A percentile compares a stretch with the other conserved stretches of the same genome.
Evolutionary conservation across 2,329 filamentous ascomycete genomes (phyloP).

Genomic region (Allantophomopsis lycopodina): DNA sequence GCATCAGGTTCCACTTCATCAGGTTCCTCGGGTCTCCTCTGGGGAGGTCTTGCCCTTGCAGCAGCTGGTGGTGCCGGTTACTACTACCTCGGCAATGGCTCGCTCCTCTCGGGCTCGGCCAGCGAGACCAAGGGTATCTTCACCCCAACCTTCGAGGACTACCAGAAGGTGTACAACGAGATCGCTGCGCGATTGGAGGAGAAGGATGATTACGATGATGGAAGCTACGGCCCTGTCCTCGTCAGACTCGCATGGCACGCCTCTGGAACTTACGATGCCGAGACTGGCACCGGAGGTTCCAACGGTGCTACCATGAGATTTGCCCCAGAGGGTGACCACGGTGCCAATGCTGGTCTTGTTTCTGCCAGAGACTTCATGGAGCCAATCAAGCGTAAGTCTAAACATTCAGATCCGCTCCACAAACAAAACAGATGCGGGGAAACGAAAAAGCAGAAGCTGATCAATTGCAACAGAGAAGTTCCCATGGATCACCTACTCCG

Average conservation of each 20-base stretch:
- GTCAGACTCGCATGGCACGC: constrained; percentile 89
- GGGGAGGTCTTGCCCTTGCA: constrained; percentile 42
- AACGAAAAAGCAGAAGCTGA: not conserved
- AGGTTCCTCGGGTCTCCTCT: constrained; percentile 34
- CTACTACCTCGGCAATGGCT: constrained; percentile 42
- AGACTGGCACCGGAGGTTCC: constrained; percentile 79
- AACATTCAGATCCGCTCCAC: too few relatives aligned
- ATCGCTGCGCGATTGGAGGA: constrained; percentile 71
- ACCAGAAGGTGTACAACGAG: constrained; percentile 88
- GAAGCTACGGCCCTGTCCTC: constrained; percentile 86
- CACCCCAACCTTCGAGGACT: constrained; percentile 70
- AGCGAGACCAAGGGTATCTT: constrained; percentile 38
- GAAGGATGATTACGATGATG: constrained; percentile 91
- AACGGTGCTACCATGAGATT: constrained; percentile 98
- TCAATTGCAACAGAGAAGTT: constrained; percentile 42
- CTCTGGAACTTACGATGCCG: constrained; percentile 82
- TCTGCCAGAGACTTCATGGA: constrained; percentile 84
- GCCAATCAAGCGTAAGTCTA: constrained; percentile 62
- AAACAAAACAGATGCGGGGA: too few relatives aligned
- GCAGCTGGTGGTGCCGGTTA: constrained; percentile 50
- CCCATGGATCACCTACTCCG: constrained; percentile 93
- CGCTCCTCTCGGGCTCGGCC: constrained; percentile 18
- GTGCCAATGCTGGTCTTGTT: constrained; percentile 84
- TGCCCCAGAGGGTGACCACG: constrained; percentile 74
- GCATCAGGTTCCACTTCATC: constrained; percentile 47